Evolutionary conservation across 139 green algal species (phyloP), one percentile per base, ranked within the genome.

Genomic region (Choricystis sp.): DNA sequence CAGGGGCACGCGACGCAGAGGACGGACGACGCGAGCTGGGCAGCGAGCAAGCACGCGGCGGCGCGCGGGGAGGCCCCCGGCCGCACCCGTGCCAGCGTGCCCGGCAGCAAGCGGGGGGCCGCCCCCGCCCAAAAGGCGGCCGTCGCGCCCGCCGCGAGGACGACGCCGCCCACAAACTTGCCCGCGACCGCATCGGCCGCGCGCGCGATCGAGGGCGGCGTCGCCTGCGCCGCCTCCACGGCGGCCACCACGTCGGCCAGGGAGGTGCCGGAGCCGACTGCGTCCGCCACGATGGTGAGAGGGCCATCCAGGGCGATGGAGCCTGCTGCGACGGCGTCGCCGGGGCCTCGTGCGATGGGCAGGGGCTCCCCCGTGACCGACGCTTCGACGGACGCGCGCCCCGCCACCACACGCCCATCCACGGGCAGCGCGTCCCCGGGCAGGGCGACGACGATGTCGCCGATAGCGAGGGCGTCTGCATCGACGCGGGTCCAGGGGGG

Each of bases 1-100:
- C 90, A 97, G 26, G 90, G 90, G 77, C 90, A 97, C 5, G 90
- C 89, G 22, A 93, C 87, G 19, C 95, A 87, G 66, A 97, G 79
- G 64, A 97, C 90, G 66, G 89, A 94, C 78, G 79, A 90, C 0
- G 88, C 88, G 69, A 95, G 79, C 77, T 94, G 87, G 49, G 83
- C 49, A 49, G 63, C 70, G 21, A 93, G 74, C 26, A 90, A 68
- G 28, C 57, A 69, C 56, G 72, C 72, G n/a, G 63, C 66, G 60
- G 29, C 31, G 21, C 49, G 56, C 31, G 67, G 65, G 25, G 63
- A 5, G 26, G 60, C 59, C 27, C 60, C 20, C 5, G 67, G 70
- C 66, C 81, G 28, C 19, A 80, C 75, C 67, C 40, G 40, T 80
- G 72, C 2, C 23, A 81, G 82, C 70, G 86, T 16, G 40, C 40